Conservation (phyloP, 2,329 filamentous ascomycete genomes). For the Akanthomyces uredinophilus region DNA sequence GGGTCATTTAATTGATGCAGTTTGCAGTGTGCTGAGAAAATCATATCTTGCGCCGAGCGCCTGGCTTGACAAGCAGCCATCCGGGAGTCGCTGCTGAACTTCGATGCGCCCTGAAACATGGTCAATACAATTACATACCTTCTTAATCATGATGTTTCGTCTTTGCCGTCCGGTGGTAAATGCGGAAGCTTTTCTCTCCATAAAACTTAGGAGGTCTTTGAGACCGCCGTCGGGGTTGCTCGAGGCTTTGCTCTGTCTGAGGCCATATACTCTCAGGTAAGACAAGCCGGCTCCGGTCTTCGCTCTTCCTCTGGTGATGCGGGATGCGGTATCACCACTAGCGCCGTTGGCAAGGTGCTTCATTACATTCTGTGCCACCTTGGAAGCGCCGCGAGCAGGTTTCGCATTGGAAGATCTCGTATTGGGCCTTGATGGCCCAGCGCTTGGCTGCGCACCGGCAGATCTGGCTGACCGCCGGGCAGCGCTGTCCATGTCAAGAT, state of each 20-base stretch:
- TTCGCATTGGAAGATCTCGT: slow-evolving; percentile 23
- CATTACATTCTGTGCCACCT: slow-evolving; percentile 38
- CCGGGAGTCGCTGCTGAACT: slow-evolving; percentile 46
- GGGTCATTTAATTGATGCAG: slow-evolving; percentile 9
- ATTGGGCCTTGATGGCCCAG: slow-evolving; percentile 27
- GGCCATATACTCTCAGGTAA: slow-evolving; percentile 51
- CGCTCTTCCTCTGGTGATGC: slow-evolving; percentile 25
- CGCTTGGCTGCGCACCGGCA: slow-evolving; percentile 19
- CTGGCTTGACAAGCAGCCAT: slow-evolving; percentile 1
- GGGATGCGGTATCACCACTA: slow-evolving; percentile 28
- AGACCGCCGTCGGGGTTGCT: slow-evolving; percentile 62
- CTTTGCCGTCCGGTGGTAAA: slow-evolving; percentile 39
- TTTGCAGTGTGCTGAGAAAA: slow-evolving; percentile 33
- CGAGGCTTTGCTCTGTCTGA: slow-evolving; percentile 64
- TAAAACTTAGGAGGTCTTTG: slow-evolving; percentile 58
- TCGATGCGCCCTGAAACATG: slow-evolving; percentile 24
- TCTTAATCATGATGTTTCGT: slow-evolving; percentile 61
- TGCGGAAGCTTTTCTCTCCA: slow-evolving; percentile 64
- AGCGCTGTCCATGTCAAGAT: slow-evolving; percentile 52
- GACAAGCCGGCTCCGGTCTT: slow-evolving; percentile 23
- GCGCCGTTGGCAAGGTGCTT: slow-evolving; percentile 37
- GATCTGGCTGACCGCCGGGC: slow-evolving; percentile 31
- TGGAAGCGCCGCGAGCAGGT: slow-evolving; percentile 28
- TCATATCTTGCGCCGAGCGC: slow-evolving; percentile 43
- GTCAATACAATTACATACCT: slow-evolving; percentile 60